A percentile compares a stretch with the other conserved stretches of the same genome.
These are phyloP conservation scores for Hypoxylon sp. DNA, from an alignment of 2,329 filamentous ascomycete species.

Conservation along the genomic window DNA sequence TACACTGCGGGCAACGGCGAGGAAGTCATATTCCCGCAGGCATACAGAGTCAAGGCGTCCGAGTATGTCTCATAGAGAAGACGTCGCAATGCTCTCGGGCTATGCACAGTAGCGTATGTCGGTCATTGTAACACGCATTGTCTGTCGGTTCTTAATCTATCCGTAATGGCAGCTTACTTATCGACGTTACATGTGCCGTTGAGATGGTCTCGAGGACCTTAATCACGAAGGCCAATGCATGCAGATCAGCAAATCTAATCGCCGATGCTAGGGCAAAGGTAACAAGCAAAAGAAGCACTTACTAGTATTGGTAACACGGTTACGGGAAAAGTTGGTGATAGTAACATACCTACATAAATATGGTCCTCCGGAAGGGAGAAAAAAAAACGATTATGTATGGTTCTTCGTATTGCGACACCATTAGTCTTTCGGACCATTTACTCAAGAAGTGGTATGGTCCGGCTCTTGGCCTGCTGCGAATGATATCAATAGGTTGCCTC, in stretches of 20 bases:
- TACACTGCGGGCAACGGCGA: background rate
- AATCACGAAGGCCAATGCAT: conserved; percentile 20
- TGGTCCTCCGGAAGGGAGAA: conserved; percentile 1
- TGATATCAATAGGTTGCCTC: conserved; percentile 16
- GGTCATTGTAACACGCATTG: conserved; percentile 3
- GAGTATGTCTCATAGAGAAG: background rate
- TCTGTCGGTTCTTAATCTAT: conserved; percentile 12
- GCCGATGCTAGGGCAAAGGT: conserved; percentile 21
- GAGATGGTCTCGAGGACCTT: conserved; percentile 16
- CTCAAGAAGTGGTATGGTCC: conserved; percentile 34
- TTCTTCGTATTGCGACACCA: conserved; percentile 36
- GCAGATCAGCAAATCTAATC: conserved; percentile 21
- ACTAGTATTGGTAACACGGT: conserved; percentile 35
- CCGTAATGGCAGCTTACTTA: conserved; percentile 23
- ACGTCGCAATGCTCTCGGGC: background rate
- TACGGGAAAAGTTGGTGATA: conserved; percentile 11
- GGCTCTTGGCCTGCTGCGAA: conserved; percentile 30
- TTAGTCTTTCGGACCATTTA: conserved; percentile 34
- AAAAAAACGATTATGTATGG: conserved; percentile 17
- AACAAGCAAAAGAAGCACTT: conserved; percentile 34
- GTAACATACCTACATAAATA: conserved; percentile 15
- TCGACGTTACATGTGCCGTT: conserved; percentile 29
- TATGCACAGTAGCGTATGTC: conserved; percentile 2
- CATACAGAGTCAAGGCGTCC: background rate
- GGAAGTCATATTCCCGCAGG: conserved; percentile 3